Evolutionary conservation across 805 yeast genomes (phyloP), one percentile per base, ranked within the genome.

Genomic region (Candida sanyiensis): DNA sequence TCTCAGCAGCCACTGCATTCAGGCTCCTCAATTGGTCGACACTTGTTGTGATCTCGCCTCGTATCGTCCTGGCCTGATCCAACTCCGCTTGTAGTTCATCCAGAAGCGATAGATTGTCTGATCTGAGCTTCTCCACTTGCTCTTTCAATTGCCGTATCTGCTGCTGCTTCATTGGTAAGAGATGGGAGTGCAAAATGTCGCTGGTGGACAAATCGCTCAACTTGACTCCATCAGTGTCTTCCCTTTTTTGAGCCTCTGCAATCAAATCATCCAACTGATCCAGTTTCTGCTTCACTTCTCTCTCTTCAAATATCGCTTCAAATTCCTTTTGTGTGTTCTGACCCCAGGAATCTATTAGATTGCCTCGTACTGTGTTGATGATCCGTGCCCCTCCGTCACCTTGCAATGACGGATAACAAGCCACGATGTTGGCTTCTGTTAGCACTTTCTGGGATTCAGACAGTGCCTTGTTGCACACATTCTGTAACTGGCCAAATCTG

Each of bases 351-450:
- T 62, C 57, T 13, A 64, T 58, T 8, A 78, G 61, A 44, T 74
- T 80, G 4, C 58, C 54, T 27, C 71, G 56, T 2, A 79, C 77
- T 11, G 62, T 63, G 20, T 67, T 64, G 9, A 77, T 56, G 1
- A 67, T 54, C 20, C 56, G 57, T 12, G 55, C 48, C 1, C 79
- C 80, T 10, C 62, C 64, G 12, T 56, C 58, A 10, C 69, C 38
- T 3, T 74, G 62, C 6, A 76, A 57, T 5, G 63, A 54, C 4
- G 83, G 83, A 48, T 69, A 77, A 48, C 82, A 77, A 11, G 64
- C 47, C 20, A 62, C 54, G 15, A 77, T 51, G 41, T 71, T 72
- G 13, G 73, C 80, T 7, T 64, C 56, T 4, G 72, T 61, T 20
- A 77, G 52, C 18, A 69, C 64, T 43, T 65, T 68, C 35, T 73